Percentiles rank a stretch among this genome's conserved stretches.
phyloP scores from a whole-genome alignment of 305 asterid genomes.

The Fraxinus paxiana region DNA sequence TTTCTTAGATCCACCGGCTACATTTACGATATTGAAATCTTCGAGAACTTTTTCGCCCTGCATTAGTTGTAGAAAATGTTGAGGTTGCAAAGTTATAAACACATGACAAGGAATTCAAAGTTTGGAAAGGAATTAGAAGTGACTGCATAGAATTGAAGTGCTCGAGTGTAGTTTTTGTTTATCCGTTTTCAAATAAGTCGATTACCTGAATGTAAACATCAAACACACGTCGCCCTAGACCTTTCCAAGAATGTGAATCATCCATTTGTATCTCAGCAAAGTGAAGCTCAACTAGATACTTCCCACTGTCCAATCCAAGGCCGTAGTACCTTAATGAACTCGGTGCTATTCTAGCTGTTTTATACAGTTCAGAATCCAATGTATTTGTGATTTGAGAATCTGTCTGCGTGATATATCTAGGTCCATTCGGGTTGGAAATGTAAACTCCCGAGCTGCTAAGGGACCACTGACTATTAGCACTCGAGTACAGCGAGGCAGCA shows the following conservation, averaged over 20 bases:
- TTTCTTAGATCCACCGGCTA: constrained; percentile 54
- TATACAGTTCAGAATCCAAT: constrained; percentile 53
- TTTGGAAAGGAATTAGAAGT: background rate
- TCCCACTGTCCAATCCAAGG: constrained; percentile 52
- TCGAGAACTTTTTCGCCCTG: constrained; percentile 44
- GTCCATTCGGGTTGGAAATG: constrained; percentile 51
- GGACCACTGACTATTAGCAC: constrained; percentile 44
- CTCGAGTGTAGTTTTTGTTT: background rate
- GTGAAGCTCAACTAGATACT: constrained; percentile 49
- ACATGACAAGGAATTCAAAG: background rate
- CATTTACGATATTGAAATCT: constrained; percentile 47
- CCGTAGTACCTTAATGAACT: constrained; percentile 64
- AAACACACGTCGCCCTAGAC: constrained; percentile 56
- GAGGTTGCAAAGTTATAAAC: background rate
- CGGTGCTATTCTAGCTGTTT: constrained; percentile 57
- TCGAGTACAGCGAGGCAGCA: constrained; percentile 47
- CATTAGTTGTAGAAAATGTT: constrained; percentile 3
- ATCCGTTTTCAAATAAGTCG: background rate
- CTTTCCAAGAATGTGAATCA: constrained; percentile 49
- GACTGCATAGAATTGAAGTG: background rate
- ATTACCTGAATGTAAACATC: constrained; percentile 59
- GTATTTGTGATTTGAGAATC: constrained; percentile 50
- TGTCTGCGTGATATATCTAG: constrained; percentile 30
- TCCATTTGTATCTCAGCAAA: constrained; percentile 64
- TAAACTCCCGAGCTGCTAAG: constrained; percentile 57